Evolutionary conservation across 2,329 filamentous ascomycete genomes (phyloP).

Genomic region (Macrophomina pseudophaseolina): DNA sequence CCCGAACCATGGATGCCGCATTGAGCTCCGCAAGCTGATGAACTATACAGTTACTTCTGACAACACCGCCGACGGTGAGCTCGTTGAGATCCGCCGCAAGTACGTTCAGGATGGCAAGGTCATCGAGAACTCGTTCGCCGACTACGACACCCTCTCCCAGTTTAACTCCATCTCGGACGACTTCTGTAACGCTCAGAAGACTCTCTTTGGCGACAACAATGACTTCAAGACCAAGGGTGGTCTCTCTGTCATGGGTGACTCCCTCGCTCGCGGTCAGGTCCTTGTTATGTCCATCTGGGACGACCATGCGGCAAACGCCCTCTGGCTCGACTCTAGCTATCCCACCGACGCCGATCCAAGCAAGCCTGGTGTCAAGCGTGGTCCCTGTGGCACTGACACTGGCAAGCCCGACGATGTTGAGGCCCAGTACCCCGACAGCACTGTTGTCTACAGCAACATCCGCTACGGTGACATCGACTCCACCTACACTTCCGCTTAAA

Average conservation of each 20-base stretch:
- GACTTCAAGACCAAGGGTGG: constrained; percentile 63
- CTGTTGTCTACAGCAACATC: constrained; percentile 48
- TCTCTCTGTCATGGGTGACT: constrained; percentile 59
- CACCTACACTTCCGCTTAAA: constrained; percentile 36
- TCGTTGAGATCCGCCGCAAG: constrained; percentile 55
- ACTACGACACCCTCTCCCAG: constrained; percentile 51
- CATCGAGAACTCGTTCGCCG: constrained; percentile 51
- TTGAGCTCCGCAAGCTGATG: neutral
- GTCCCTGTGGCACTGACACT: constrained; percentile 44
- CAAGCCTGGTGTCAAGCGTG: constrained; percentile 43
- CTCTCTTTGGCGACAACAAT: constrained; percentile 59
- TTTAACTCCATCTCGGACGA: constrained; percentile 61
- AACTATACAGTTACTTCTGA: neutral
- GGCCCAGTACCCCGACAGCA: constrained; percentile 39
- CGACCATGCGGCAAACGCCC: constrained; percentile 71
- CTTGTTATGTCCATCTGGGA: constrained; percentile 62
- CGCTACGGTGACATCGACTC: constrained; percentile 47
- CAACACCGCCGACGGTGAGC: constrained; percentile 35
- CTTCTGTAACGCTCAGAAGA: constrained; percentile 64
- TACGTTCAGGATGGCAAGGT: constrained; percentile 58
- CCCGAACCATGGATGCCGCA: constrained; percentile 30
- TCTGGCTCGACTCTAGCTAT: constrained; percentile 74
- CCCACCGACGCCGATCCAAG: constrained; percentile 51
- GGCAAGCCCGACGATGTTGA: constrained; percentile 46
- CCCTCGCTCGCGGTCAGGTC: constrained; percentile 64